A percentile compares a stretch with the other conserved stretches of the same genome.
phyloP scores from a whole-genome alignment of 2,329 filamentous ascomycete species.

The Paraconiothyrium brasiliense region DNA sequence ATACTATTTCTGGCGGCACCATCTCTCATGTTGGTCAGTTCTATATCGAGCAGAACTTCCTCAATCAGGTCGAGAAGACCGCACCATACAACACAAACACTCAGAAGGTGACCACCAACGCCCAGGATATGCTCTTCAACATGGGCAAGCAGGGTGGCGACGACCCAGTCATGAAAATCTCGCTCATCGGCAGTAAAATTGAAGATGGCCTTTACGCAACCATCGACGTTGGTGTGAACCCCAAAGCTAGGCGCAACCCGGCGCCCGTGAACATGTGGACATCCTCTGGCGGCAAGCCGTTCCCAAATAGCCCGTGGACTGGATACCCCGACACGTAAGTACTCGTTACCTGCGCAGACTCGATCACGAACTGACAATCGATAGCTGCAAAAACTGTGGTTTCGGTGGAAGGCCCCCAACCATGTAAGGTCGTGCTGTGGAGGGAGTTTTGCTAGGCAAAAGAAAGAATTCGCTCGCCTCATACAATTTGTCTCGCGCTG shows the following conservation, averaged over 20 bases:
- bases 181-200: conserved; percentile 59
- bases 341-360: not conserved
- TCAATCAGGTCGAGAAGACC: conserved; percentile 59
- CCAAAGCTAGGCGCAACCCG: conserved; percentile 35
- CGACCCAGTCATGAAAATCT: conserved; percentile 67
- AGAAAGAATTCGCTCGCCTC: not conserved
- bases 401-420: conserved; percentile 25
- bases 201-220: conserved; percentile 43
- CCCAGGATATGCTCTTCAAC: conserved; percentile 60
- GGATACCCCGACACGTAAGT: conserved; percentile 39
- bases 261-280: conserved; percentile 45
- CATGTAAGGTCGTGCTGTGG: conserved; percentile 22
- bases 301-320: conserved; percentile 35
- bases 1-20: conserved; percentile 60
- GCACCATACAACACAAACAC: conserved; percentile 57
- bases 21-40: conserved; percentile 71
- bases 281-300: conserved; percentile 34
- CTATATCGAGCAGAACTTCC: conserved; percentile 70
- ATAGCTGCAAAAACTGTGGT: conserved; percentile 31
- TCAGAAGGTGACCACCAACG: conserved; percentile 59
- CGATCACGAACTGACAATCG: not conserved
- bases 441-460: conserved; percentile 4
- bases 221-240: conserved; percentile 45
- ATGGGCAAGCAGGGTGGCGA: conserved; percentile 58
- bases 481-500: not conserved